Conservation (phyloP, 345 rosid genomes). For the Microcos paniculata region DNA sequence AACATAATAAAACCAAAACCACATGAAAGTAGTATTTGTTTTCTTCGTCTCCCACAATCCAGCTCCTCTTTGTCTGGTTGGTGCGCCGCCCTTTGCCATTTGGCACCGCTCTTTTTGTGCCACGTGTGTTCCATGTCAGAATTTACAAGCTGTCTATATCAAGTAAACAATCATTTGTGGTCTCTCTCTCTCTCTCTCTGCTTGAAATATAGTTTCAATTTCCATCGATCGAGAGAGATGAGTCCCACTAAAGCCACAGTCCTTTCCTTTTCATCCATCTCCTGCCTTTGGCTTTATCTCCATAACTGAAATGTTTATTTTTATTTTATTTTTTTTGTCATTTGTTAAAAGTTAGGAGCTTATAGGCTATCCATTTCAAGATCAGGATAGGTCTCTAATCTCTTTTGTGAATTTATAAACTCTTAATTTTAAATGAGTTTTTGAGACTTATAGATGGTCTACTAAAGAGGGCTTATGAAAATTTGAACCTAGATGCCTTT, state of each 20-base stretch:
- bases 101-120: constrained; percentile 7
- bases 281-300: neutral
- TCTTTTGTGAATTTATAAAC: no score
- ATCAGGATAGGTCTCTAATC: no score
- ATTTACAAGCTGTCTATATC: constrained; percentile 35
- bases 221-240: neutral
- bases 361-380: no score
- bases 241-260: constrained; percentile 29
- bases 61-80: constrained; percentile 53
- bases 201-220: neutral
- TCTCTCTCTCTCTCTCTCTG: constrained; percentile 18
- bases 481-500: no score
- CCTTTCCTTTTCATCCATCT: constrained; percentile 22
- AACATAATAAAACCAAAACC: neutral
- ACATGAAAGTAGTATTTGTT: no score
- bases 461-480: no score
- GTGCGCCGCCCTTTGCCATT: constrained; percentile 78
- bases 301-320: no score
- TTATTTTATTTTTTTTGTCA: no score
- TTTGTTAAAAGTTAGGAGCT: no score
- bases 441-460: no score
- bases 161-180: constrained; percentile 41
- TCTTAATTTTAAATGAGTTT: no score
- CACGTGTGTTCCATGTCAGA: constrained; percentile 52
- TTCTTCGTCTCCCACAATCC: constrained; percentile 42